Percentiles rank a stretch among this genome's conserved stretches.
These are phyloP conservation scores for Colletotrichum viniferum DNA, from an alignment of 2,329 filamentous ascomycete genomes.

Conservation along the genomic window DNA sequence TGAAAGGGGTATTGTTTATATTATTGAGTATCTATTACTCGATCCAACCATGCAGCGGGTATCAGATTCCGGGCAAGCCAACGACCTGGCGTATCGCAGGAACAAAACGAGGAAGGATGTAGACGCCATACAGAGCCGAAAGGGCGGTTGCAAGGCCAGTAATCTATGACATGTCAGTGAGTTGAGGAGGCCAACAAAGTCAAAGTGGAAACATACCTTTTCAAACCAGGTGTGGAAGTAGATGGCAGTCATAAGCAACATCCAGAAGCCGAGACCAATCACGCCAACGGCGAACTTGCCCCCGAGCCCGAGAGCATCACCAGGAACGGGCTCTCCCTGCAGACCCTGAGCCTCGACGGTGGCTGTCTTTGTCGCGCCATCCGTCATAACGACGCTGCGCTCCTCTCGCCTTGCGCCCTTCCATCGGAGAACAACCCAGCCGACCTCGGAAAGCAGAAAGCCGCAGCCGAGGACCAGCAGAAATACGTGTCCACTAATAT, in stretches of 20 bases:
- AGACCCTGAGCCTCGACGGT: slow-evolving; percentile 46
- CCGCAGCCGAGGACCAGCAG: slow-evolving; percentile 84
- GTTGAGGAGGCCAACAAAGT: no score
- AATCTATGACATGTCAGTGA: slow-evolving; percentile 43
- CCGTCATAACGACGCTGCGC: slow-evolving; percentile 66
- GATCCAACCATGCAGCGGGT: not conserved
- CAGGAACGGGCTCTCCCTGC: not conserved
- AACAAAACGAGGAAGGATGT: slow-evolving; percentile 56
- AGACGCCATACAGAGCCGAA: slow-evolving; percentile 52
- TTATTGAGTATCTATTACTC: not conserved
- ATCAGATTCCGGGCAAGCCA: slow-evolving; percentile 56
- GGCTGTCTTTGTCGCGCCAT: slow-evolving; percentile 68
- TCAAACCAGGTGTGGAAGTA: slow-evolving; percentile 99
- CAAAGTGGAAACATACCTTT: slow-evolving; percentile 67
- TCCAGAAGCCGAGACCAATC: slow-evolving; percentile 81
- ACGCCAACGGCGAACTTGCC: slow-evolving; percentile 66
- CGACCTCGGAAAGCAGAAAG: slow-evolving; percentile 81
- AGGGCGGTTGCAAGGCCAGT: slow-evolving; percentile 57
- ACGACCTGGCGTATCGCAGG: slow-evolving; percentile 49
- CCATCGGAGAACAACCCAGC: slow-evolving; percentile 58
- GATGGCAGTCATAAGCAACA: slow-evolving; percentile 97
- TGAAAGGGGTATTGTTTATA: not conserved
- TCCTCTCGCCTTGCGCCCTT: slow-evolving; percentile 57
- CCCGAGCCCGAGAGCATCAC: slow-evolving; percentile 45
- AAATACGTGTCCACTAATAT: slow-evolving; percentile 96